A percentile compares a stretch with the other conserved stretches of the same genome.
Conservation (phyloP, 192 early-diverging fungal genomes). For the Radiomyces spectabilis region DNA sequence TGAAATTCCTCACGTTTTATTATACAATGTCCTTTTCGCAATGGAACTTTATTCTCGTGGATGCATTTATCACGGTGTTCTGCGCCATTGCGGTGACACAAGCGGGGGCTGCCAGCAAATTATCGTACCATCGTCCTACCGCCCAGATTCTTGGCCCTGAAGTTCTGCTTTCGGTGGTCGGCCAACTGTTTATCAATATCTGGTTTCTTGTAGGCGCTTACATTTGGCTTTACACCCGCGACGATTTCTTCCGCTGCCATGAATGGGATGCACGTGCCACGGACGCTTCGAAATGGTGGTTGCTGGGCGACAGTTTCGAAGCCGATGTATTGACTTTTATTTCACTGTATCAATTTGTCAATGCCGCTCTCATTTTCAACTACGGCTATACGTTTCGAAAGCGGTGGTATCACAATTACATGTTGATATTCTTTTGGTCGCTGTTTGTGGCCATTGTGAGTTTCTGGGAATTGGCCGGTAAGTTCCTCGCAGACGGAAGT, state of each 20-base stretch:
- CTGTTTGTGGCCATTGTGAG: slow-evolving; percentile 41
- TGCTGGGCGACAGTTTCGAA: slow-evolving; percentile 64
- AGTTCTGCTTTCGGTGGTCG: slow-evolving; percentile 49
- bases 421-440: slow-evolving; percentile 29
- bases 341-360: slow-evolving; percentile 52
- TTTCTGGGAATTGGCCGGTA: slow-evolving; percentile 40
- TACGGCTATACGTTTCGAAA: slow-evolving; percentile 45
- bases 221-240: slow-evolving; percentile 45
- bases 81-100: slow-evolving; percentile 43
- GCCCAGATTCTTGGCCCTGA: slow-evolving; percentile 57
- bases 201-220: slow-evolving; percentile 34
- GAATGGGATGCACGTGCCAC: slow-evolving; percentile 48
- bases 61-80: slow-evolving; percentile 47
- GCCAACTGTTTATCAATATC: slow-evolving; percentile 52
- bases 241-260: slow-evolving; percentile 51
- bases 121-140: slow-evolving; percentile 49
- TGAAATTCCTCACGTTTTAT: slow-evolving; percentile 53
- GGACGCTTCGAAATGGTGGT: slow-evolving; percentile 54
- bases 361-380: slow-evolving; percentile 50
- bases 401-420: slow-evolving; percentile 40
- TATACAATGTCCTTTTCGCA: slow-evolving; percentile 50
- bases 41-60: slow-evolving; percentile 61
- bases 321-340: slow-evolving; percentile 39
- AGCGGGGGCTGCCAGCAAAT: slow-evolving; percentile 26
- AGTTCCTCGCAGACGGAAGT: too few species aligned